Evolutionary conservation across 148 eudicot genomes (phyloP), one percentile per base, ranked within the genome.

Genomic region (Fagopyrum esculentum): DNA sequence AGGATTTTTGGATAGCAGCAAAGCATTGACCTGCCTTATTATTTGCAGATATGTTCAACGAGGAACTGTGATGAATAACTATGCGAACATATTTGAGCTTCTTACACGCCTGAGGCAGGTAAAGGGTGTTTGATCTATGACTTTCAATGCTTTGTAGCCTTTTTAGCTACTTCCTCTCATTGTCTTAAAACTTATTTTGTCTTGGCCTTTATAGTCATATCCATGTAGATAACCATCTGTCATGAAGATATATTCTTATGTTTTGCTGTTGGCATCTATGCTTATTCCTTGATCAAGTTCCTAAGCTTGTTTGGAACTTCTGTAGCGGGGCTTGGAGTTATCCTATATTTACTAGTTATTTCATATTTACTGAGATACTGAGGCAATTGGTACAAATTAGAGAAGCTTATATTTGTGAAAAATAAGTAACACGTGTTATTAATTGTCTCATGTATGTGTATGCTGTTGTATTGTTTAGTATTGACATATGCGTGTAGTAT

Each of bases 21-120:
- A 61, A 66, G 16, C 71, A 15, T 13, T 66, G 46, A 15, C 46
- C 6, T 40, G 57, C 47, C 64, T 56, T 71, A 40, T 77, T 72
- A 44, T 75, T 35, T 84, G 86, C 90, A 95, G 98, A 81, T 95
- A 92, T 71, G 80, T 90, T 80, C 77, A 78, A 43, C 82, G 79
- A 76, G 96, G 96, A 55, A 90, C 92, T 29, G 51, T 95, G 78
- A 82, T 89, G 90, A 89, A 87, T 79, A 95, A 92, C 79, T 92
- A 95, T 85, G 97, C 93, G 73, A 96, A 92, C 80, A 95, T 95
- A 76, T 90, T 92, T 85, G 97, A 87, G 78, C 92, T 95, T 47
- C 97, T 92, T 48, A 95, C 96, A 15, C 89, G 96, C 57, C 73
- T 95, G 78, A 90, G 97, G 43, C 97, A 90, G 96, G 97, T 94